Percentiles rank a stretch among this genome's conserved stretches.
Conservation (phyloP, 805 yeast species). For the Phaffomyces antillensis region DNA sequence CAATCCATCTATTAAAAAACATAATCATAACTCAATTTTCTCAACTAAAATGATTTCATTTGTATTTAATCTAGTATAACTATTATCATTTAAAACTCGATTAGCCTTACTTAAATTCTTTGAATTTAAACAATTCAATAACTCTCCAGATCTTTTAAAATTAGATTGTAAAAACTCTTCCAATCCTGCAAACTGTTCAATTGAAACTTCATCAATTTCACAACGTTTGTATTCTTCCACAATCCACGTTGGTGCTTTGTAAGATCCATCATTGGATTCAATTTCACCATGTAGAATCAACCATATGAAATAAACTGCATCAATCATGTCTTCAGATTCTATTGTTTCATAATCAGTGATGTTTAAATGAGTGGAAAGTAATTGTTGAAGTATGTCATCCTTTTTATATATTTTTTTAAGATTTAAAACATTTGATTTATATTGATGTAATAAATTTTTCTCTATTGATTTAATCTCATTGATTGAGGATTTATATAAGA, state of each 20-base stretch:
- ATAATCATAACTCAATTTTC: slow-evolving; percentile 4
- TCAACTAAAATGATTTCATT: slow-evolving; percentile 17
- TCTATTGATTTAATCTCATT: slow-evolving; percentile 42
- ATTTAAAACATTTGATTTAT: slow-evolving; percentile 38
- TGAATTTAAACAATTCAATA: slow-evolving; percentile 4
- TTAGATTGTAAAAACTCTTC: slow-evolving; percentile 4
- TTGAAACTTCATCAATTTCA: not conserved
- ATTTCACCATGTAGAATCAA: slow-evolving; percentile 9
- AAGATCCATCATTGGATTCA: slow-evolving; percentile 1
- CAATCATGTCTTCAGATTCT: slow-evolving; percentile 37
- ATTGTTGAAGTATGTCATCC: slow-evolving; percentile 41
- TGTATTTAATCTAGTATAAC: slow-evolving; percentile 13
- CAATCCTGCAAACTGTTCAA: slow-evolving; percentile 1
- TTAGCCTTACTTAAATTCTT: slow-evolving; percentile 12
- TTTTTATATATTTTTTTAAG: slow-evolving; percentile 44
- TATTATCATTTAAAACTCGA: slow-evolving; percentile 7
- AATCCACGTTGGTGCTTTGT: slow-evolving; percentile 16
- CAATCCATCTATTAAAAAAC: not conserved
- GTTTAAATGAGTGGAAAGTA: slow-evolving; percentile 43
- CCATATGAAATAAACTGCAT: slow-evolving; percentile 15
- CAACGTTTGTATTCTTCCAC: not conserved
- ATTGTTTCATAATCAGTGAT: slow-evolving; percentile 38
- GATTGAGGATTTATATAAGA: slow-evolving; percentile 37
- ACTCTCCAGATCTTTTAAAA: slow-evolving; percentile 1
- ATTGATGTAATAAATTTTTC: slow-evolving; percentile 36